Base-by-base conservation (phyloP, 176 grass and related monocot species). In the Panicum miliaceum region DNA sequence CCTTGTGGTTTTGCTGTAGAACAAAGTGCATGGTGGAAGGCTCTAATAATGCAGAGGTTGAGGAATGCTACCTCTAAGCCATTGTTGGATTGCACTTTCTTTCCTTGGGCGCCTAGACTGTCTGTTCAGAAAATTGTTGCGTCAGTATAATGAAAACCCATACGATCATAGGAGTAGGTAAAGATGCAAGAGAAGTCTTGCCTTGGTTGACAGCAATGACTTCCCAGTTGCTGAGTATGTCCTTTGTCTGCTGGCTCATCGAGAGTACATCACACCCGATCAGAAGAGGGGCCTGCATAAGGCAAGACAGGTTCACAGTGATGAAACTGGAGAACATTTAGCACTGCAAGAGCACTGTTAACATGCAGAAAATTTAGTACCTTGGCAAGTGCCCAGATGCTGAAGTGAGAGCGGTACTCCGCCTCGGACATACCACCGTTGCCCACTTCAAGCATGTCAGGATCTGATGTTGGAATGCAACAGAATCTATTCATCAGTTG, bases 171-270 rank as follows among this genome's bases (percentile, higher is more conserved):
- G 4, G 7, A 56, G 6, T 37, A 7, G 4, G 7, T 36, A 53
- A 42, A 22, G 22, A 74, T 50, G 46, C 40, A 68, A 52, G 23
- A 73, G 48, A 74, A 47, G 41, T 47, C 51, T 78, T 75, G 89
- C 96, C 96, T 98, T 98, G 91, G 86, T 98, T 98, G 79, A 98
- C 87, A 1, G 87, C 91, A 5, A 98, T 95, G 60, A 94, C 96
- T 77, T 98, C 96, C 8, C 5, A 74, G 70, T 98, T 98, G 81
- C 77, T 86, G 43, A 98, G 85, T 77, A 98, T 98, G n/a, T 78
- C 34, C 73, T 93, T 90, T 1, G 91, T 98, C 76, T 92, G 87
- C 64, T 89, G 87, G 87, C 68, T 90, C 93, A 98, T 93, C 12
- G 93, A 87, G 1, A 85, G 79, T 32, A 98, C 84, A 14, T 98